A percentile compares a stretch with the other conserved stretches of the same genome.
Conservation (phyloP, 1,284 basidiomycete species). For the Rhodotorula mucilaginosa region DNA sequence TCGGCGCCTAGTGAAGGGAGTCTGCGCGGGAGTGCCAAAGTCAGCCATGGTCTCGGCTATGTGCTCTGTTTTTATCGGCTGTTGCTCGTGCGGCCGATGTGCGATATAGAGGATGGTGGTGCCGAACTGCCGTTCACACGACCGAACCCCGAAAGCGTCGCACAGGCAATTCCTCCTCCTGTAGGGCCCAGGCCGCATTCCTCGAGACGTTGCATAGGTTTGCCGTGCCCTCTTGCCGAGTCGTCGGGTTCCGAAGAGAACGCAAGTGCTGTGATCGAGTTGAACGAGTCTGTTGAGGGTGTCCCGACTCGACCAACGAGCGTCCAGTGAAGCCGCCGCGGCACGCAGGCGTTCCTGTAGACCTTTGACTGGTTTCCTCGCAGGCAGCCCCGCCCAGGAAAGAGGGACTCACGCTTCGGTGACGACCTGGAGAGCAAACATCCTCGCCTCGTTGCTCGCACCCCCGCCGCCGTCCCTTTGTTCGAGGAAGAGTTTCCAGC, state of each 20-base stretch:
- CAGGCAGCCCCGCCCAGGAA: background rate
- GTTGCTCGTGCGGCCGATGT: background rate
- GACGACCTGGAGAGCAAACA: conserved; percentile 79
- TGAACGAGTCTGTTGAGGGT: too few relatives aligned
- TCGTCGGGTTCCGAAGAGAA: too few relatives aligned
- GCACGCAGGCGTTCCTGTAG: too few relatives aligned
- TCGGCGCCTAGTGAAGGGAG: conserved; percentile 68
- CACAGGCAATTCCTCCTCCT: too few relatives aligned
- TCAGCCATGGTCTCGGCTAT: background rate
- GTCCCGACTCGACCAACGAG: too few relatives aligned
- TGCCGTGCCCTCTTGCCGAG: too few relatives aligned
- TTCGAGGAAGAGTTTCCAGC: conserved; percentile 70
- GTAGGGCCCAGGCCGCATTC: too few relatives aligned
- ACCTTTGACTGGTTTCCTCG: too few relatives aligned
- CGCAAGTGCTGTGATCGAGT: too few relatives aligned
- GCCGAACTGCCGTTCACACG: background rate
- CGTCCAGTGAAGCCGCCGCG: too few relatives aligned
- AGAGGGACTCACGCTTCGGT: conserved; percentile 70
- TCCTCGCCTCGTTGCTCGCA: conserved; percentile 65
- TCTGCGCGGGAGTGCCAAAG: conserved; percentile 50
- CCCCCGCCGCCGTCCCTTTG: conserved; percentile 52
- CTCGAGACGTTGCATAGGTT: too few relatives aligned
- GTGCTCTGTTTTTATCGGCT: too few relatives aligned
- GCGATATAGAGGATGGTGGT: background rate
- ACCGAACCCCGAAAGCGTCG: background rate